Evolutionary conservation across 192 early-diverging fungal genomes (phyloP), one percentile per base, ranked within the genome.

Genomic region (Dissophora ornata): DNA sequence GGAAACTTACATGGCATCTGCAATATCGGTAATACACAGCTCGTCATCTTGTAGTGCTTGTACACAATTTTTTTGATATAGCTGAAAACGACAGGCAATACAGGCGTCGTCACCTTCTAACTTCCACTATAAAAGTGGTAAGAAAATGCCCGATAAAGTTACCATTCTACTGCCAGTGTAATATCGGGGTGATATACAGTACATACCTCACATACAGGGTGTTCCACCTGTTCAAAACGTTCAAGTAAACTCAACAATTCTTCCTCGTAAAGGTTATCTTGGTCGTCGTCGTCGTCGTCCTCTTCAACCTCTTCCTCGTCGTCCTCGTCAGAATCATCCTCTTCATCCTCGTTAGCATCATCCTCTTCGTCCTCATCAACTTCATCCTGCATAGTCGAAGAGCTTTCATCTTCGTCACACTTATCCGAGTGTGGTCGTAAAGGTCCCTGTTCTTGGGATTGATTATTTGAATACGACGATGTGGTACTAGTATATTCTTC

Each of bases 1-100:
- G n/a, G 38, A 42, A 46, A 59, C 57, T 59, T 46, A 59, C 57
- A 59, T 59, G 42, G 57, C 57, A 46, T 59, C 57, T 30, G 57
- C 57, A 46, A 59, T 59, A 59, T 59, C 57, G 6, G 57, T 46
- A 21, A 19, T 59, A 24, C 42, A n/a, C 38, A 59, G 57, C 57
- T 46, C 28, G 57, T 59, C 28, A 59, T 59, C 42, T 3, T 59
- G 41, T 46, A 59, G 42, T n/a, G 57, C 57, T 46, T 59, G 57
- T 26, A 59, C 57, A 59, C 57, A 59, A 46, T 59, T 42, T 46
- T 30, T 59, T 46, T 59, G 57, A 46, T 59, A 59, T 18, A 28
- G 41, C 42, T 59, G 57, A 42, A 59, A 59, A 32, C 12, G 57
- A 59, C 57, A 59, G 28, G 57, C 57, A 59, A 59, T 59, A 32